Conservation (phyloP, 1,284 basidiomycete genomes). For the Tylopilus orsonianus region DNA sequence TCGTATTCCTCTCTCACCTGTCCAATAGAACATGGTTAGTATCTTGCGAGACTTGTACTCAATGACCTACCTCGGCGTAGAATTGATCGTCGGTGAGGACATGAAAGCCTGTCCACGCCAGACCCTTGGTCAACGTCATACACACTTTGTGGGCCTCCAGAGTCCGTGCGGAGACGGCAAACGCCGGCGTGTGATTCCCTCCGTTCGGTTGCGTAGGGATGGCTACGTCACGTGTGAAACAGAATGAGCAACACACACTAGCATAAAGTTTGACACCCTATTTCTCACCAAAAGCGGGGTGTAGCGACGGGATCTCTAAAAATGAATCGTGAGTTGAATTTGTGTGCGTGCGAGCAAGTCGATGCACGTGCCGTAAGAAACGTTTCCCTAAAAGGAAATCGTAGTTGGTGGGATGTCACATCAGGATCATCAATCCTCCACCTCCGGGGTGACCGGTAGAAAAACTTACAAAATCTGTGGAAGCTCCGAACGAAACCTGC, state of each 20-base stretch:
- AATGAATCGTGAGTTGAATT: slow-evolving; percentile 14
- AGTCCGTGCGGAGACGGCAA: slow-evolving; percentile 58
- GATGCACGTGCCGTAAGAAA: slow-evolving; percentile 55
- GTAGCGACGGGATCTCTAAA: slow-evolving; percentile 61
- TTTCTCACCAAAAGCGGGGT: slow-evolving; percentile 58
- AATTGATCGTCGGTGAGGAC: slow-evolving; percentile 60
- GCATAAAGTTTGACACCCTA: background rate
- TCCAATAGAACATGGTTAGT: background rate
- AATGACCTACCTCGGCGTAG: slow-evolving; percentile 45
- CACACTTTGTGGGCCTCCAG: slow-evolving; percentile 61
- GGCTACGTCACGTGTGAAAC: slow-evolving; percentile 38
- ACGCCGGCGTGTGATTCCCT: slow-evolving; percentile 68
- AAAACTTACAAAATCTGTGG: slow-evolving; percentile 64
- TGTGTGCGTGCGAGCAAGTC: slow-evolving; percentile 5
- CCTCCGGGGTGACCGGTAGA: background rate
- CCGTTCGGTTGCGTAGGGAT: slow-evolving; percentile 63
- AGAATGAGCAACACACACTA: background rate
- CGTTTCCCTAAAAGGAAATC: slow-evolving; percentile 53
- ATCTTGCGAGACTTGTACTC: background rate
- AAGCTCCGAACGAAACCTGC: slow-evolving; percentile 45
- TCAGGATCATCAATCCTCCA: background rate
- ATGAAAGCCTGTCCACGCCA: slow-evolving; percentile 61
- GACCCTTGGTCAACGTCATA: slow-evolving; percentile 55
- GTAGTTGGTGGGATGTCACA: slow-evolving; percentile 13
- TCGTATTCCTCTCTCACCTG: slow-evolving; percentile 38